Evolutionary conservation across 495 filamentous ascomycete genomes (phyloP).

Genomic region (Aspergillus steynii): DNA sequence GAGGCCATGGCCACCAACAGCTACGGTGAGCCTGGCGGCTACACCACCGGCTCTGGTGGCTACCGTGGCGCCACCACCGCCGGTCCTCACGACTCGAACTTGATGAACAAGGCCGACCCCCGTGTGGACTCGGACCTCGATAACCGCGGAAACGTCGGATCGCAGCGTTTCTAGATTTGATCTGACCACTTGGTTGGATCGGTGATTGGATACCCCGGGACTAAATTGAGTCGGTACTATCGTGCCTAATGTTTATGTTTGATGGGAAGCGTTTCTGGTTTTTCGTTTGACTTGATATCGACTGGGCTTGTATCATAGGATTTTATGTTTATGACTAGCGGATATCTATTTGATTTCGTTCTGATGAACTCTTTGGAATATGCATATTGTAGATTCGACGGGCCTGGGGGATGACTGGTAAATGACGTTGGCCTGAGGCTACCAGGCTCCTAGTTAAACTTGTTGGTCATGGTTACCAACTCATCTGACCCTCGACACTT

Average conservation of each 20-base stretch:
- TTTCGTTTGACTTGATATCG: background rate
- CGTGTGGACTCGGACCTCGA: slow-evolving; percentile 37
- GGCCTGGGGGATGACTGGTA: too few species aligned
- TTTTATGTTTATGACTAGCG: background rate
- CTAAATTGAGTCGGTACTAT: background rate
- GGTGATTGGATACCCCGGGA: background rate
- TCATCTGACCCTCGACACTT: too few species aligned
- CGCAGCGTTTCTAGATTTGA: slow-evolving; percentile 1
- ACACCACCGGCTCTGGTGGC: too few species aligned
- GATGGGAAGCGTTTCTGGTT: background rate
- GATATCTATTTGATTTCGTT: background rate
- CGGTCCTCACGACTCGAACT: slow-evolving; percentile 38
- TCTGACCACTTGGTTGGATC: background rate
- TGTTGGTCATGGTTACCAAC: too few species aligned
- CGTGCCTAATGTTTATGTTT: background rate
- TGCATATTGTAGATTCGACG: too few species aligned
- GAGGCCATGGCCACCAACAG: background rate
- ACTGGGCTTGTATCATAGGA: background rate
- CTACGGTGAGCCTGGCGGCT: background rate
- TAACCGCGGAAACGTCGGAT: slow-evolving; percentile 8
- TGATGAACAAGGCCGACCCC: slow-evolving; percentile 52
- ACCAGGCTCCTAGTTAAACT: too few species aligned
- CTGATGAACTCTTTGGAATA: too few species aligned
- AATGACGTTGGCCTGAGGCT: too few species aligned
- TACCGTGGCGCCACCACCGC: slow-evolving; percentile 8